Base-by-base conservation (phyloP, 2,329 filamentous ascomycete genomes). In the Leptographium procerum region DNA sequence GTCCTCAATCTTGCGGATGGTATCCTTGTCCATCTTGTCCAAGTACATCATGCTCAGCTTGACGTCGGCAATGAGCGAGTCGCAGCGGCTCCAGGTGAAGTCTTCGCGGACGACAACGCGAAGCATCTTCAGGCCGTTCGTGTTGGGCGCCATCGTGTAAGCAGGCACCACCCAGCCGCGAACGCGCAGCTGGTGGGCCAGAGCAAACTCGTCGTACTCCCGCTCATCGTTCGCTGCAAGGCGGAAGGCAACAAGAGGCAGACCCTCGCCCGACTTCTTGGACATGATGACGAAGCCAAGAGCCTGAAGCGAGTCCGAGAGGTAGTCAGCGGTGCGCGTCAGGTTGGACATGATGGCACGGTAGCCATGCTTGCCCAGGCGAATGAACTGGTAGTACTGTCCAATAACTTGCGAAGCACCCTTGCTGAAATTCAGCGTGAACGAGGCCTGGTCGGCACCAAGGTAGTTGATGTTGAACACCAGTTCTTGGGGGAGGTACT, bases 401-500 rank as follows among this genome's bases (percentile, higher is more conserved):
- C 89, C 92, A 62, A 97, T 95, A 68, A 96, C 89, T 69, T 96
- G 91, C 7, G 87, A 90, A 14, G 92, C 92, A 59, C 91, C 91
- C 72, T 96, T 95, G 69, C 89, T 95, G 78, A 97, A 97, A 79
- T 97, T 97, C 60, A 97, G 84, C 0, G 92, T 96, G 75, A 96
- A 96, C 3, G 90, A 96, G 2, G 91, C 87, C 71, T 97, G 92
- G 69, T 96, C 90, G 13, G 92, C 91, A 55, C 92, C 92, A 7
- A 96, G 86, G 75, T 97, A 97, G 80, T 96, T 96, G 81, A 97
- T 96, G 80, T 96, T 96, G 83, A 97, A 97, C 66, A 97, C 90
- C 26, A 96, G 85, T 68, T 96, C 91, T 69, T 92, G 81, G 9
- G 92, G 92, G 3, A 96, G 81, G 73, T 80, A 94, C 70, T 94